Evolutionary conservation across 1,139 yeast species (phyloP), one percentile per base, ranked within the genome.

Genomic region (Debaryomyces sp.): DNA sequence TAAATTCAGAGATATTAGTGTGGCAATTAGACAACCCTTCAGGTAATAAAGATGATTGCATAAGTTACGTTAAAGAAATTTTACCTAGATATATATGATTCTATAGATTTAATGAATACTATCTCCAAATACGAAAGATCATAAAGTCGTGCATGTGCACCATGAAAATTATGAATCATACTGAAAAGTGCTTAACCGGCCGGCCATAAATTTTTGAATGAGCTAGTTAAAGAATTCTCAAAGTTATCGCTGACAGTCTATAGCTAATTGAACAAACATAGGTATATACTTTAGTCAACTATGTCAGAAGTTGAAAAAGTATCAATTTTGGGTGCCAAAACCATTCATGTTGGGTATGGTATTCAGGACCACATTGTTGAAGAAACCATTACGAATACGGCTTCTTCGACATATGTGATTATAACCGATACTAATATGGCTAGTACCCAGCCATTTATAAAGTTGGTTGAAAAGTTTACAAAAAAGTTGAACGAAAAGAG

Each of bases 281-380:
- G 15, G 22, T 30, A 41, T 22, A n/a, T n/a, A n/a, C n/a, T n/a
- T n/a, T n/a, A 30, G 7, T 41, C 36, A 21, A 45, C 46, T 22
- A 70, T 70, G 75, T 55, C 64, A 45, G 48, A 58, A 39, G 71
- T 75, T 40, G 68, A 79, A 54, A 85, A 81, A 65, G 89, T 87
- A 49, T 70, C 82, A 50, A 87, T 90, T 61, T 80, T 95, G 63
- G 97, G 97, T 30, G 70, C 81, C 55, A 94, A 92, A 49, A 78
- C 87, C 50, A 91, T 95, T 68, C 96, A 89, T 67, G 90, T 95
- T 53, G 99, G 99, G 34, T 90, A 87, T 73, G 82, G 86, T 50
- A 84, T 92, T 57, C 86, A 82, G 56, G 77, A 78, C 54, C 95
- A 90, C 63, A 85, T 94, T 52, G 90, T 89, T 48, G 68, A 77